phyloP scores from a whole-genome alignment of 805 yeast genomes.

The Barnettozyma pratensis region DNA sequence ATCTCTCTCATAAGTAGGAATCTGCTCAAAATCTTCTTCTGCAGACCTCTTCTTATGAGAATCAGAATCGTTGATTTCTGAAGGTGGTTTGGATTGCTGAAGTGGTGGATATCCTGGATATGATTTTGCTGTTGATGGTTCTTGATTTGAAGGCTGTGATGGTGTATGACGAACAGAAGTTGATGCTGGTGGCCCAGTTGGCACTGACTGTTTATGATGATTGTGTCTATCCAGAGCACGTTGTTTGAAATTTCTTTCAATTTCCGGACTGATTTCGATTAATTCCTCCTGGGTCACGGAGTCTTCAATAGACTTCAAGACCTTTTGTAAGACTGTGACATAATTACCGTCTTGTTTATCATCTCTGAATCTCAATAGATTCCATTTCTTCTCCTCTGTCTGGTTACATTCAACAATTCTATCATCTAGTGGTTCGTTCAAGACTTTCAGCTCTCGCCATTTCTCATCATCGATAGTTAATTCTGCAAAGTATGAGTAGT shows the following conservation, averaged over 20 bases:
- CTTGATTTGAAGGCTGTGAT: background rate
- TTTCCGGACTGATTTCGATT: constrained; percentile 47
- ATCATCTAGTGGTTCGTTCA: constrained; percentile 81
- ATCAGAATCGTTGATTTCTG: background rate
- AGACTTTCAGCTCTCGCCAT: constrained; percentile 69
- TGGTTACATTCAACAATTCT: constrained; percentile 82
- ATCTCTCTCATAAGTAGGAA: constrained; percentile 2
- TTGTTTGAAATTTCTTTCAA: constrained; percentile 57
- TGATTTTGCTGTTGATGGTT: background rate
- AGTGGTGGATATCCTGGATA: constrained; percentile 6
- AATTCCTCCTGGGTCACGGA: constrained; percentile 80
- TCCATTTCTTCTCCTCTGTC: constrained; percentile 64
- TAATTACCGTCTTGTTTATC: constrained; percentile 91
- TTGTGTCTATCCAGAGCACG: constrained; percentile 36
- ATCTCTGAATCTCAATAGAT: constrained; percentile 82
- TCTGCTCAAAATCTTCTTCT: background rate
- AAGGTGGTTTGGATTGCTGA: background rate
- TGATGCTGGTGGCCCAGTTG: background rate
- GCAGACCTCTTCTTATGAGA: background rate
- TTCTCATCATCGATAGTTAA: constrained; percentile 61
- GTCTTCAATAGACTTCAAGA: constrained; percentile 79
- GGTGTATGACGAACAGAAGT: background rate
- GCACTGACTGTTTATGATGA: background rate
- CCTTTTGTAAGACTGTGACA: constrained; percentile 71
- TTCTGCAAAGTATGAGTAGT: constrained; percentile 63